phyloP scores from a whole-genome alignment of 345 rosid species.

The Rhizophora mangle region DNA sequence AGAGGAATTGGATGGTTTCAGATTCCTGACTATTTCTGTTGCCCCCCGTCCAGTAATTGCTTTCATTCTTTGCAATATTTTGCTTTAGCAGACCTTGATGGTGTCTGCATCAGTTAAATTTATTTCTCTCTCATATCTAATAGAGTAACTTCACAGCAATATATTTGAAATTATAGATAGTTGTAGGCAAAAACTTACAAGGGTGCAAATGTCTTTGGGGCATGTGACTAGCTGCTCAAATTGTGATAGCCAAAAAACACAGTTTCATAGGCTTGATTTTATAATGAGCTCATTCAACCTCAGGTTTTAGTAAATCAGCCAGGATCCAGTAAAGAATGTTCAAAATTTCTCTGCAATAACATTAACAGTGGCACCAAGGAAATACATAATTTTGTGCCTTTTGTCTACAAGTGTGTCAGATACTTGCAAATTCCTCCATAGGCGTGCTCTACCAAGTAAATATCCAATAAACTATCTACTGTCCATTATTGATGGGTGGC shows the following conservation, averaged over 20 bases:
- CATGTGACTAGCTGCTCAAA: too few relatives aligned
- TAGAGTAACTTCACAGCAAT: not conserved
- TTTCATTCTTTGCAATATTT: conserved; percentile 9
- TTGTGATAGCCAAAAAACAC: too few relatives aligned
- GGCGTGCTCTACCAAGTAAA: not conserved
- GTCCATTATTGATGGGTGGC: not conserved
- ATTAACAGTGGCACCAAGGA: too few relatives aligned
- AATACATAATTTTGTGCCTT: not conserved
- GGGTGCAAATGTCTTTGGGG: not conserved
- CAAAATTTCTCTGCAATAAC: too few relatives aligned
- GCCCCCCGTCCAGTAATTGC: conserved; percentile 85
- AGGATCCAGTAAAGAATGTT: too few relatives aligned
- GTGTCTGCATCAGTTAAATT: conserved; percentile 3
- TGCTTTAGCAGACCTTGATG: conserved; percentile 16
- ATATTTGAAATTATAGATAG: not conserved
- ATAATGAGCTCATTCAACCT: too few relatives aligned
- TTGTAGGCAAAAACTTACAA: not conserved
- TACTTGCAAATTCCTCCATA: not conserved
- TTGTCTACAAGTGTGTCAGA: not conserved
- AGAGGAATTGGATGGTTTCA: conserved; percentile 75
- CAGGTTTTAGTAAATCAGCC: too few relatives aligned
- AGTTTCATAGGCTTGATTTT: too few relatives aligned
- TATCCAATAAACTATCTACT: not conserved
- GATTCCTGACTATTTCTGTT: conserved; percentile 91
- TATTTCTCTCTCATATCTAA: not conserved